Base-by-base conservation (phyloP, 352 stramenopile genomes). In the Blastocystis sp. region DNA sequence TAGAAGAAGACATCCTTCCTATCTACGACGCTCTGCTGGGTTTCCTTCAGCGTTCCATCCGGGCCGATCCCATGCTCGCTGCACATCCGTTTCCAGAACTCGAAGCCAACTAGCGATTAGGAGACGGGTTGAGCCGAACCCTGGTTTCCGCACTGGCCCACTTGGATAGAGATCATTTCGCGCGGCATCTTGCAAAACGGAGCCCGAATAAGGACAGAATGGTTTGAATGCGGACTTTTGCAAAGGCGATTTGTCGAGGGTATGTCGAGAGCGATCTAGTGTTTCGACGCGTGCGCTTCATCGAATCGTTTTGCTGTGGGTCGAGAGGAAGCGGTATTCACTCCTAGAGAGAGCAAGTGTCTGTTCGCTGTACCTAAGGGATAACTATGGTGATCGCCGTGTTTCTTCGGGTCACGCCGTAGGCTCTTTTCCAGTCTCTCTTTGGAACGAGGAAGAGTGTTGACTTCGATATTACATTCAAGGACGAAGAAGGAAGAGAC, bases 1-100 rank as follows among this genome's bases (percentile, higher is more conserved):
- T 99, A 99, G 92, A 99, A 99, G 91, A 99, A 99, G 13, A 99
- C 97, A 91, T 99, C 97, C 91, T 99, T 99, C 79, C 96, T 94
- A 94, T 99, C 97, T 29, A 50, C 94, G 63, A 94, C 95, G 33
- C 95, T 92, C 61, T 94, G 95, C 41, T 94, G 95, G 79, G 95
- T 97, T 77, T 98, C 96, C 91, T 97, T 93, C 50, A 98, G 94
- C 45, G 98, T 97, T 29, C 97, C 97, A 91, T 99, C 96, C 0
- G 95, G 94, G 24, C 93, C 95, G 91, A 99, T 99, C 62, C 97
- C 97, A 92, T 99, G 97, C 93, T 99, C 97, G 16, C 95, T 93
- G 91, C 96, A 99, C 37, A 99, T 93, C 92, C 98, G 96, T 91
- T 98, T 99, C 97, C 97, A 99, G 93, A 99, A 99, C 93, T 99